These are phyloP conservation scores for Hermanozyma aechmeae DNA, from an alignment of 805 yeast species.

Conservation along the genomic window DNA sequence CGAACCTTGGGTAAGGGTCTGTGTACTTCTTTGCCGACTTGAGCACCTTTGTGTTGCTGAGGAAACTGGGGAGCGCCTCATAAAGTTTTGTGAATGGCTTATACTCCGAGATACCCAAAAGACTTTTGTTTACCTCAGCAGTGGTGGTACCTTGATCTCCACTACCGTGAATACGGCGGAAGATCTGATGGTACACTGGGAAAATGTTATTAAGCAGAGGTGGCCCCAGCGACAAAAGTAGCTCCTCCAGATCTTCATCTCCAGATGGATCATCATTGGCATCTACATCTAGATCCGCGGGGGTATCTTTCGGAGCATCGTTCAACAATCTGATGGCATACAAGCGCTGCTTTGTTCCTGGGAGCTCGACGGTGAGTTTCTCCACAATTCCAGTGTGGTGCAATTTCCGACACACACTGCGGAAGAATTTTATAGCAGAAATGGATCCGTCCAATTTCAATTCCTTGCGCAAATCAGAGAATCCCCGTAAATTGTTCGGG, in stretches of 20 bases:
- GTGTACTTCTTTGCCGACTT: conserved; percentile 16
- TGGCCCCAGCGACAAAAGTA: neutral
- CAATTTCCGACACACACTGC: conserved; percentile 37
- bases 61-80: conserved; percentile 38
- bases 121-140: conserved; percentile 37
- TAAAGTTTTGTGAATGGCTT: conserved; percentile 43
- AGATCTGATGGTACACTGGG: conserved; percentile 60
- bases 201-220: conserved; percentile 43
- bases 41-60: conserved; percentile 17
- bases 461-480: conserved; percentile 53
- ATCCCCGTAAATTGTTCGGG: conserved; percentile 51
- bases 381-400: conserved; percentile 37
- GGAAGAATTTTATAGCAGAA: conserved; percentile 36
- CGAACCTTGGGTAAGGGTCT: conserved; percentile 16
- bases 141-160: conserved; percentile 50
- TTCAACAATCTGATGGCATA: conserved; percentile 32
- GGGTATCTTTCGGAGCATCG: conserved; percentile 37
- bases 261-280: conserved; percentile 9
- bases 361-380: conserved; percentile 38
- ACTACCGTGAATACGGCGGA: conserved; percentile 32
- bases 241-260: conserved; percentile 12
- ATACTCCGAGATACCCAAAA: conserved; percentile 48
- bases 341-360: conserved; percentile 16
- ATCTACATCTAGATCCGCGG: conserved; percentile 26
- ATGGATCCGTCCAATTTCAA: conserved; percentile 37